Percentiles rank a stretch among this genome's conserved stretches.
These are phyloP conservation scores for Teratosphaeria destructans DNA, from an alignment of 2,329 filamentous ascomycete genomes.

Conservation along the genomic window DNA sequence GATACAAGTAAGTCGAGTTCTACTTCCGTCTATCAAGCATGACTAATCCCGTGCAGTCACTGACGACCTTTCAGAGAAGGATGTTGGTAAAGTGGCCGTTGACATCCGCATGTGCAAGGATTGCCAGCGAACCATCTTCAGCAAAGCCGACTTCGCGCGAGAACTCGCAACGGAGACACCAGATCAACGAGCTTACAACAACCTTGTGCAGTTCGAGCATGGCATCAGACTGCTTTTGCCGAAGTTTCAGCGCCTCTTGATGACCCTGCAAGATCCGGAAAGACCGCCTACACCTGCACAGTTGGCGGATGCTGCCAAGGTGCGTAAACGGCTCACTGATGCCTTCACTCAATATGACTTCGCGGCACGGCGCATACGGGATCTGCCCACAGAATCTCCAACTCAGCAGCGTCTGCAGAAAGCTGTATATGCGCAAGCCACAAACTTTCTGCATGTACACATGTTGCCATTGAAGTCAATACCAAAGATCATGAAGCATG, in stretches of 20 bases:
- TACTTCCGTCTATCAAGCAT: slow-evolving; percentile 8
- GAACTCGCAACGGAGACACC: slow-evolving; percentile 58
- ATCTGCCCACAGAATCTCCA: slow-evolving; percentile 61
- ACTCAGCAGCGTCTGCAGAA: slow-evolving; percentile 68
- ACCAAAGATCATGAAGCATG: slow-evolving; percentile 42
- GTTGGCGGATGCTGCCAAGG: slow-evolving; percentile 75
- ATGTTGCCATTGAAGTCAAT: slow-evolving; percentile 68
- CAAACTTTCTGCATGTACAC: slow-evolving; percentile 73
- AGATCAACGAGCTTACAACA: slow-evolving; percentile 72
- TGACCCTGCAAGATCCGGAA: slow-evolving; percentile 61
- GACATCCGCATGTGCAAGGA: slow-evolving; percentile 89
- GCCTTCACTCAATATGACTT: slow-evolving; percentile 80
- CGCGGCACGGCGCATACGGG: slow-evolving; percentile 69
- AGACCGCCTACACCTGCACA: slow-evolving; percentile 57
- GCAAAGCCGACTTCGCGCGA: slow-evolving; percentile 65
- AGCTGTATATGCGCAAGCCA: slow-evolving; percentile 72
- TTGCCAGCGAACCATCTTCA: slow-evolving; percentile 63
- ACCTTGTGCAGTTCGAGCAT: slow-evolving; percentile 74
- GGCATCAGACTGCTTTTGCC: slow-evolving; percentile 75
- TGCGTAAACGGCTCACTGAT: slow-evolving; percentile 80
- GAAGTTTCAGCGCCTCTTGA: slow-evolving; percentile 68
- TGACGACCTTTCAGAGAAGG: slow-evolving; percentile 27
- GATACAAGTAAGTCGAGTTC: slow-evolving; percentile 43
- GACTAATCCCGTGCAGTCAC: slow-evolving; percentile 21
- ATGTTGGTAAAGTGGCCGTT: slow-evolving; percentile 51